Evolutionary conservation across 2,329 filamentous ascomycete species (phyloP).

Genomic region (Tolypocladium ovalisporum): DNA sequence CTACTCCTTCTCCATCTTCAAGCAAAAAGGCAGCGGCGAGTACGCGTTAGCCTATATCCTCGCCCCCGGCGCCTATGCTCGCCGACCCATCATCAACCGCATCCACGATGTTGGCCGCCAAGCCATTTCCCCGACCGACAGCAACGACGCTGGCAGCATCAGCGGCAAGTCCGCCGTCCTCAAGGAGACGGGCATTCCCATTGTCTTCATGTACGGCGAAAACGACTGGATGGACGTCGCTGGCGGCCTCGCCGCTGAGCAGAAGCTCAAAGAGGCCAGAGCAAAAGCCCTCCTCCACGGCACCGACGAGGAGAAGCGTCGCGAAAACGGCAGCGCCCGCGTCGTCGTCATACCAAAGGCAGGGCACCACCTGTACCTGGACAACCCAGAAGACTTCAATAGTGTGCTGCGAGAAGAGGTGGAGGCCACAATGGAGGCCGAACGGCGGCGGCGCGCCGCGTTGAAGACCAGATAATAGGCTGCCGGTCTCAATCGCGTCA

Average conservation of each 20-base stretch:
- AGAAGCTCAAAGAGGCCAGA: constrained; percentile 64
- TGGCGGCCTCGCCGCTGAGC: constrained; percentile 69
- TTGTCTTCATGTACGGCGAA: constrained; percentile 94
- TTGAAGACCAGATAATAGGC: background rate
- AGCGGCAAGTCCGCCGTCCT: background rate
- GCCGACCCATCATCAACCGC: constrained; percentile 74
- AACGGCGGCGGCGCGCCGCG: constrained; percentile 12
- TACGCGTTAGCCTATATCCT: constrained; percentile 89
- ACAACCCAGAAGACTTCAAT: constrained; percentile 50
- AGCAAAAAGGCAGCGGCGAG: constrained; percentile 83
- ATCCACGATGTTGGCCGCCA: constrained; percentile 85
- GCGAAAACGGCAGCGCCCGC: constrained; percentile 71
- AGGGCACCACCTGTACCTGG: constrained; percentile 49
- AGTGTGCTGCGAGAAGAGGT: constrained; percentile 40
- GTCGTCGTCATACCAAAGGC: constrained; percentile 63
- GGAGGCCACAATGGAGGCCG: constrained; percentile 31
- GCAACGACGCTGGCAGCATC: constrained; percentile 5
- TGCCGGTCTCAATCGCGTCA: background rate
- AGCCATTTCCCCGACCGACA: constrained; percentile 22
- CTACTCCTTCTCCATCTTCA: constrained; percentile 91
- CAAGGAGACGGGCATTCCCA: constrained; percentile 58
- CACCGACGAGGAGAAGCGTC: constrained; percentile 54
- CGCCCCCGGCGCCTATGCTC: constrained; percentile 85
- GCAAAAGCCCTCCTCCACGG: constrained; percentile 47
- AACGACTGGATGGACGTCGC: constrained; percentile 98